Conservation (phyloP, 2,329 filamentous ascomycete species). For the Diaporthe sp. region DNA sequence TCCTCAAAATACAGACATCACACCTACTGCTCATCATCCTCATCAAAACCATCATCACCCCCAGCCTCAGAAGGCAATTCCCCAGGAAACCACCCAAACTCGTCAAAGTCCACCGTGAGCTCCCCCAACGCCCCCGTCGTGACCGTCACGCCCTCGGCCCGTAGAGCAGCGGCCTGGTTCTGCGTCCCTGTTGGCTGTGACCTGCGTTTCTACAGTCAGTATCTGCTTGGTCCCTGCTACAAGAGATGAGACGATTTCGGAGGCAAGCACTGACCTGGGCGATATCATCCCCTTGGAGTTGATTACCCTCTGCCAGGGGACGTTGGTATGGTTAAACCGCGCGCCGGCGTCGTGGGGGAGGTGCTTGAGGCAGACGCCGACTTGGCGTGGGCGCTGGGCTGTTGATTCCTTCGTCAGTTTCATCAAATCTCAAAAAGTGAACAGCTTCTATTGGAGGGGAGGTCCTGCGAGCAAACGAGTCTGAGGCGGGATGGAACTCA, state of each 20-base stretch:
- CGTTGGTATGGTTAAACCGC: slow-evolving; percentile 79
- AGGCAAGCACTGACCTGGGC: slow-evolving; percentile 70
- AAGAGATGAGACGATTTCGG: background rate
- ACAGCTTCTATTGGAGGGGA: no score
- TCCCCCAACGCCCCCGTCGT: slow-evolving; percentile 62
- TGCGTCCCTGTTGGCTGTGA: slow-evolving; percentile 62
- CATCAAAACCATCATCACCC: slow-evolving; percentile 32
- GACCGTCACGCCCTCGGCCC: slow-evolving; percentile 67
- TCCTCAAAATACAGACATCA: background rate
- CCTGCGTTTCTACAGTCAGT: slow-evolving; percentile 47
- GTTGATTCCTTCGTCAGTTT: background rate
- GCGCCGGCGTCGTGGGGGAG: slow-evolving; percentile 69
- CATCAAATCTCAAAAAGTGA: no score
- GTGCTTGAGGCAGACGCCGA: slow-evolving; percentile 91
- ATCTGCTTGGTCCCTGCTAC: background rate
- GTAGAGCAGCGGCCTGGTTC: slow-evolving; percentile 64
- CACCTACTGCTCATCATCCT: slow-evolving; percentile 44
- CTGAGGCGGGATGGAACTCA: slow-evolving; percentile 54
- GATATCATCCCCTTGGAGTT: slow-evolving; percentile 90
- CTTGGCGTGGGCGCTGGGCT: slow-evolving; percentile 84
- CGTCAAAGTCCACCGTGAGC: slow-evolving; percentile 62
- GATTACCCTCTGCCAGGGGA: slow-evolving; percentile 96
- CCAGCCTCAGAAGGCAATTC: slow-evolving; percentile 59
- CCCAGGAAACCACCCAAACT: slow-evolving; percentile 69
- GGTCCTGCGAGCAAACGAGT: no score